Percentiles rank a stretch among this genome's conserved stretches.
Evolutionary conservation across 306 rosid genomes (phyloP).

Genomic region (cucumber (Cucumis sativus)): DNA sequence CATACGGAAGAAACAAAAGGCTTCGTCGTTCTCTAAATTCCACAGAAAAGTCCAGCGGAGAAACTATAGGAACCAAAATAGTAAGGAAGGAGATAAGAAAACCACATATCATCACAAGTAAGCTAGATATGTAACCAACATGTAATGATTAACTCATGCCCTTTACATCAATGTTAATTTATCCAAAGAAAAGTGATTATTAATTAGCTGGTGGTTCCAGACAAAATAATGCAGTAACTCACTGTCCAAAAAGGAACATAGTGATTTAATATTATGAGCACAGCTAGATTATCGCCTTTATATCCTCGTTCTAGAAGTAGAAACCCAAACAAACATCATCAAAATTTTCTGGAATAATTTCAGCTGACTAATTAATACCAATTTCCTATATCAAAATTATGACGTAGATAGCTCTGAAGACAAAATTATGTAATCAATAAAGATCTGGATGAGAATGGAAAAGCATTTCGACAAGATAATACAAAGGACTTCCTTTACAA

Average conservation of each 20-base stretch:
- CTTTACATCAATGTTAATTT: neutral
- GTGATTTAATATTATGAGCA: conserved; percentile 3
- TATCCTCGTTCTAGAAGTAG: neutral
- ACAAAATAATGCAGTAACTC: conserved; percentile 8
- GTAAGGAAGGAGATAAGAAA: neutral
- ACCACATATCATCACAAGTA: neutral
- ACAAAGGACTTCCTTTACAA: neutral
- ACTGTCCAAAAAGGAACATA: conserved; percentile 1
- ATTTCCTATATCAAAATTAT: neutral
- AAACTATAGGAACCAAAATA: neutral
- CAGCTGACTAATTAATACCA: neutral
- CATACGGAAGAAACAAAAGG: neutral
- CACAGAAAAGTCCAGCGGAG: neutral
- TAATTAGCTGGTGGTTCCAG: conserved; percentile 7
- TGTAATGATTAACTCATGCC: neutral
- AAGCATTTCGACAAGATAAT: neutral
- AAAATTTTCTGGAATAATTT: neutral
- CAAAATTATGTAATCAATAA: neutral
- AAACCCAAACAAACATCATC: neutral
- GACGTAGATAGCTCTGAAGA: neutral
- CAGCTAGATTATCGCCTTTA: conserved; percentile 5
- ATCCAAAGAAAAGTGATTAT: conserved; percentile 9
- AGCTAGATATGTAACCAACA: conserved; percentile 4
- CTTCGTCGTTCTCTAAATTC: neutral
- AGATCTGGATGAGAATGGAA: neutral